phyloP scores from a whole-genome alignment of 75 land plant genomes.

The Sequoiadendron giganteum region DNA sequence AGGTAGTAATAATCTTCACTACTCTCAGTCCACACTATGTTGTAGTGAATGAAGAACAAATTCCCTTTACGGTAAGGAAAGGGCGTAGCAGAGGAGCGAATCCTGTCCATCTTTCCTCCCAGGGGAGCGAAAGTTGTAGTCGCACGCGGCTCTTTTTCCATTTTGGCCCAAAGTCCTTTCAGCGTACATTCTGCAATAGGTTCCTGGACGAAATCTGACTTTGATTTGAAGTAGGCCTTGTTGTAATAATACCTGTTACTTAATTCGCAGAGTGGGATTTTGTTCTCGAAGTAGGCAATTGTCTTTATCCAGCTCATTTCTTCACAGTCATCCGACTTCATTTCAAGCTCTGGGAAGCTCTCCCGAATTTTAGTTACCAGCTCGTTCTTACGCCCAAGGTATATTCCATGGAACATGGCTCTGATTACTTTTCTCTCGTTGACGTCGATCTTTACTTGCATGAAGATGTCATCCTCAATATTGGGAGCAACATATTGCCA shows the following conservation, averaged over 20 bases:
- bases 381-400: conserved; percentile 14
- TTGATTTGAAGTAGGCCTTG: conserved; percentile 6
- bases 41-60: conserved; percentile 12
- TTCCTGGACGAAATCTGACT: conserved; percentile 1
- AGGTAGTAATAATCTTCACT: background rate
- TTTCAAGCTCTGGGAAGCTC: conserved; percentile 16
- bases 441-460: conserved; percentile 12
- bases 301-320: conserved; percentile 42
- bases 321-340: background rate
- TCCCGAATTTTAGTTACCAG: background rate
- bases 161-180: background rate
- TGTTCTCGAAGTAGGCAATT: background rate
- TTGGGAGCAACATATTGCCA: conserved; percentile 23
- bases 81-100: background rate
- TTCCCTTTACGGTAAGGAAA: conserved; percentile 24
- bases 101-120: conserved; percentile 11
- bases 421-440: conserved; percentile 3
- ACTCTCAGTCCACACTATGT: background rate
- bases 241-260: background rate
- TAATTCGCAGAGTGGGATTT: background rate
- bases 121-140: background rate
- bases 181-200: background rate
- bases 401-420: conserved; percentile 23
- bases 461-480: conserved; percentile 3
- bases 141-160: background rate